A percentile compares a stretch with the other conserved stretches of the same genome.
These are phyloP conservation scores for Fusarium sp. DNA, from an alignment of 2,329 filamentous ascomycete genomes.

Conservation along the genomic window DNA sequence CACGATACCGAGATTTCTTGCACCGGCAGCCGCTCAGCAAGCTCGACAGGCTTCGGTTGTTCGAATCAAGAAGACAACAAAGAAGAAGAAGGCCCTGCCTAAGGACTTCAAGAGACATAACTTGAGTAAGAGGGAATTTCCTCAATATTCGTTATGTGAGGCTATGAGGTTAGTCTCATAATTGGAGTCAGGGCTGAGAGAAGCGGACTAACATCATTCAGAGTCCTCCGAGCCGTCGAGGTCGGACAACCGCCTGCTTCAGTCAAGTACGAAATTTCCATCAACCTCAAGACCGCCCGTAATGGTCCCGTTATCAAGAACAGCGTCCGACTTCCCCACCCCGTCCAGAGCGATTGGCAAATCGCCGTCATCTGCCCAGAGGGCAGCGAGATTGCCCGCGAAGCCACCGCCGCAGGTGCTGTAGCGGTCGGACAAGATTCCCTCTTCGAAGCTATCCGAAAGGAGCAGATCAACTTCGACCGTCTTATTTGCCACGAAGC, in stretches of 20 bases:
- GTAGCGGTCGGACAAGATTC: conserved; percentile 86
- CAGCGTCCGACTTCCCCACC: conserved; percentile 87
- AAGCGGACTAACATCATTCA: conserved; percentile 54
- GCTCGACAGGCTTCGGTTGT: conserved; percentile 58
- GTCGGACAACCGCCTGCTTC: conserved; percentile 81
- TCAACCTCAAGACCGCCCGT: conserved; percentile 86
- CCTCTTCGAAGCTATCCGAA: conserved; percentile 81
- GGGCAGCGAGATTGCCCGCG: conserved; percentile 77
- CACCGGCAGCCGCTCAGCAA: conserved; percentile 60
- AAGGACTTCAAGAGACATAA: conserved; percentile 77
- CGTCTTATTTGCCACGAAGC: conserved; percentile 87
- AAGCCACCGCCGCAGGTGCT: conserved; percentile 83
- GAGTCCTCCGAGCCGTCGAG: conserved; percentile 92
- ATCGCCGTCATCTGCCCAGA: conserved; percentile 95
- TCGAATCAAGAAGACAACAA: conserved; percentile 65
- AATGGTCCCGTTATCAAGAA: conserved; percentile 90
- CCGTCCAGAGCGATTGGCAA: conserved; percentile 87
- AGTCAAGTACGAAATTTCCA: conserved; percentile 88
- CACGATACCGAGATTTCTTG: conserved; percentile 63
- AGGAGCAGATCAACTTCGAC: conserved; percentile 87
- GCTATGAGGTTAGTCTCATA: conserved; percentile 81
- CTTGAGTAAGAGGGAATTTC: conserved; percentile 71
- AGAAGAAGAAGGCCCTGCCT: conserved; percentile 70
- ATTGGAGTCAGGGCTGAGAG: neutral
- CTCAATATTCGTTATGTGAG: conserved; percentile 85